These are phyloP conservation scores for Macadamia tetraphylla DNA, from an alignment of 164 flowering plant genomes.

Conservation along the genomic window DNA sequence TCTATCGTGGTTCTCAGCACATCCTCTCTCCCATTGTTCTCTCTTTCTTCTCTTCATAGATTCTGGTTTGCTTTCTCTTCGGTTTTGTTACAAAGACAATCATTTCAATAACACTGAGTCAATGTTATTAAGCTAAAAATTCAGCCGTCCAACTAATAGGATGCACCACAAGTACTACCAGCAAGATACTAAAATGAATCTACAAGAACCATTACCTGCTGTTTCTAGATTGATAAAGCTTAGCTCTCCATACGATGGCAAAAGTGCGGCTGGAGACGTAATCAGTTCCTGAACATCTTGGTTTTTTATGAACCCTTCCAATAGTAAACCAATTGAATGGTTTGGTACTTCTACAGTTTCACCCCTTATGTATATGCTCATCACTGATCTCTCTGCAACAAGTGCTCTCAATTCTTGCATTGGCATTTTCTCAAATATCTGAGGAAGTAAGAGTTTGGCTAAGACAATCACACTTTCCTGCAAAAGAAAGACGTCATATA, in stretches of 20 bases:
- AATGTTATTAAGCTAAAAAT: no score
- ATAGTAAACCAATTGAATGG: slow-evolving; percentile 55
- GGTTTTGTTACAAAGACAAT: no score
- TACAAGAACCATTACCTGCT: slow-evolving; percentile 37
- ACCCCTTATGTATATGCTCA: slow-evolving; percentile 59
- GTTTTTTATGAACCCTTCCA: slow-evolving; percentile 67
- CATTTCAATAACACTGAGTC: no score
- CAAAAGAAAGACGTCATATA: no score
- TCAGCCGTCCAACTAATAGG: no score
- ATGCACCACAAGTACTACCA: no score
- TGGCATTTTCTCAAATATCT: slow-evolving; percentile 64
- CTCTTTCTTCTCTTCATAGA: no score
- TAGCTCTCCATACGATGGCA: slow-evolving; percentile 43
- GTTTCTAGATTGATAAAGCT: slow-evolving; percentile 34
- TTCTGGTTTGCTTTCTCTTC: no score
- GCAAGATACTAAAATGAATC: no score
- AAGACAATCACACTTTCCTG: slow-evolving; percentile 79
- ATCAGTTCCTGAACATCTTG: slow-evolving; percentile 56
- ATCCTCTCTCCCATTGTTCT: no score
- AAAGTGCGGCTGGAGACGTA: slow-evolving; percentile 58
- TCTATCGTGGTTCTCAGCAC: no score
- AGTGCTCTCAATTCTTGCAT: slow-evolving; percentile 77
- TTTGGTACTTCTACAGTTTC: slow-evolving; percentile 66
- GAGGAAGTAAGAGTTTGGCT: slow-evolving; percentile 82
- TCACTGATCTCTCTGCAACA: slow-evolving; percentile 60